Conservation (phyloP, 2,329 filamentous ascomycete genomes). For the Alternaria alternata region DNA sequence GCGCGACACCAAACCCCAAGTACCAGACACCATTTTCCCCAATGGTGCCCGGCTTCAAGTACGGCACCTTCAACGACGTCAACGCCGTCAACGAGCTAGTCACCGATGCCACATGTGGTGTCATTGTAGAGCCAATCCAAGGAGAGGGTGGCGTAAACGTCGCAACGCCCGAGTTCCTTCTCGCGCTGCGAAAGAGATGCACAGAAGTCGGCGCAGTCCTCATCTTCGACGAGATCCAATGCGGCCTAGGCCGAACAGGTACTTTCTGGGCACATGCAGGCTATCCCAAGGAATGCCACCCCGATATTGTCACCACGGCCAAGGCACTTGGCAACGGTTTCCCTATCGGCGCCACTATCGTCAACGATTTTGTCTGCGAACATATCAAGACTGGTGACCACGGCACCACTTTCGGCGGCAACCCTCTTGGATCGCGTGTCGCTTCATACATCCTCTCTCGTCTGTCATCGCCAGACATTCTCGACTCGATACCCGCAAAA, state of each 20-base stretch:
- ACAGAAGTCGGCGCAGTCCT: slow-evolving; percentile 86
- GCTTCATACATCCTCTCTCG: slow-evolving; percentile 86
- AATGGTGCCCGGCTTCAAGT: slow-evolving; percentile 92
- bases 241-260: slow-evolving; percentile 87
- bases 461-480: slow-evolving; percentile 74
- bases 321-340: slow-evolving; percentile 98
- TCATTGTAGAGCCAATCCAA: slow-evolving; percentile 96
- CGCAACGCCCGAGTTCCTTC: slow-evolving; percentile 82
- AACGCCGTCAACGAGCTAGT: slow-evolving; percentile 75
- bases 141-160: slow-evolving; percentile 93
- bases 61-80: slow-evolving; percentile 86
- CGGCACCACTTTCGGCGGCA: slow-evolving; percentile 93
- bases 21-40: slow-evolving; percentile 95
- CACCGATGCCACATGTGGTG: slow-evolving; percentile 86
- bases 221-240: slow-evolving; percentile 97
- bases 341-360: slow-evolving; percentile 85
- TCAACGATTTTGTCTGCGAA: slow-evolving; percentile 71
- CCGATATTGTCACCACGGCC: slow-evolving; percentile 91
- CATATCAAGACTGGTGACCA: slow-evolving; percentile 81
- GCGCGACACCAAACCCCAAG: slow-evolving; percentile 97
- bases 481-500: slow-evolving; percentile 74
- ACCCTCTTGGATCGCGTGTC: slow-evolving; percentile 83
- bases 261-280: slow-evolving; percentile 86
- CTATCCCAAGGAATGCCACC: slow-evolving; percentile 81
- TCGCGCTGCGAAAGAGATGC: slow-evolving; percentile 83